phyloP scores from a whole-genome alignment of 805 yeast species.

The Teunomyces cretensis region DNA sequence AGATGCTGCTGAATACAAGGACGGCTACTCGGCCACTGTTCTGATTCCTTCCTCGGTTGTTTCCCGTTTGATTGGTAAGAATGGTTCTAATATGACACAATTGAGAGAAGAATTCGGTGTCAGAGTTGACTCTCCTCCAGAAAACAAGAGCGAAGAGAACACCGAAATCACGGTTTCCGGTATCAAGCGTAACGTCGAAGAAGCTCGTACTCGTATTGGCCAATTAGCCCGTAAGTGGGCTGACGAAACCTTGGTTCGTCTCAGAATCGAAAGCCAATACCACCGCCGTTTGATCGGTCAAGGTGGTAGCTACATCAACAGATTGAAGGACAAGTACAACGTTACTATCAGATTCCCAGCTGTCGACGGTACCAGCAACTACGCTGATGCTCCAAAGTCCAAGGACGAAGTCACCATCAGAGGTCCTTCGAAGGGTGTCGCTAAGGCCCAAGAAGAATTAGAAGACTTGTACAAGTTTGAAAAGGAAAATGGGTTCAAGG shows the following conservation, averaged over 20 bases:
- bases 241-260: constrained; percentile 67
- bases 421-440: constrained; percentile 90
- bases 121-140: constrained; percentile 60
- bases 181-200: constrained; percentile 72
- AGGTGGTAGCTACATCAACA: constrained; percentile 74
- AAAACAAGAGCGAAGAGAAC: constrained; percentile 21
- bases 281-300: constrained; percentile 85
- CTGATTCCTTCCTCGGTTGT: constrained; percentile 66
- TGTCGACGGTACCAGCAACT: constrained; percentile 22
- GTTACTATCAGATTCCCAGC: constrained; percentile 78
- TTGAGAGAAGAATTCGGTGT: constrained; percentile 74
- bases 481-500: constrained; percentile 75
- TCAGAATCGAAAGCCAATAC: constrained; percentile 72
- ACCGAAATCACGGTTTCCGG: constrained; percentile 66
- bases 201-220: constrained; percentile 59
- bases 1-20: constrained; percentile 53
- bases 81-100: constrained; percentile 70
- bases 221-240: constrained; percentile 72
- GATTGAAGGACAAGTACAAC: constrained; percentile 83
- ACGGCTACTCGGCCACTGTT: constrained; percentile 46
- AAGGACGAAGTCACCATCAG: constrained; percentile 67
- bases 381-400: constrained; percentile 41
- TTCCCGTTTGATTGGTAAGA: constrained; percentile 85
- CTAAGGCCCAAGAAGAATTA: constrained; percentile 79
- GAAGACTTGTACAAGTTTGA: constrained; percentile 82